Conservation (phyloP, 495 filamentous ascomycete genomes). For the Neurospora sp. region DNA sequence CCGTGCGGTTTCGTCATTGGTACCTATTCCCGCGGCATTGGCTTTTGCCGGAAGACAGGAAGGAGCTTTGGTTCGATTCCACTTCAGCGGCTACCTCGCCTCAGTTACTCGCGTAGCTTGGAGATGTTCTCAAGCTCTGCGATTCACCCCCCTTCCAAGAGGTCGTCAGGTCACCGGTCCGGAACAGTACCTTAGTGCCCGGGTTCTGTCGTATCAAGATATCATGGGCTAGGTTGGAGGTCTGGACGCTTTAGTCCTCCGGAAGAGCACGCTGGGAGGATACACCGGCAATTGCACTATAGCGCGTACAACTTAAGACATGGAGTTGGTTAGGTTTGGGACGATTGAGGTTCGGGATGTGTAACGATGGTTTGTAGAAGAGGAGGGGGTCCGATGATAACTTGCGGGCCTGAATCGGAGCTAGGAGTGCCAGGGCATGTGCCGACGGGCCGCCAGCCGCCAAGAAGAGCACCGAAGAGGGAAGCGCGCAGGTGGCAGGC, state of each 20-base stretch:
- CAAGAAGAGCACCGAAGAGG: neutral
- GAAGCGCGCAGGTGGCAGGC: constrained; percentile 4
- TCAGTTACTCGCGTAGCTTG: neutral
- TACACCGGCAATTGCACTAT: constrained; percentile 23
- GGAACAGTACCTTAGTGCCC: neutral
- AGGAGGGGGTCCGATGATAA: constrained; percentile 3
- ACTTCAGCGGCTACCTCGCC: neutral
- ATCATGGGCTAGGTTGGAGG: neutral
- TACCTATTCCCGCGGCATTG: neutral
- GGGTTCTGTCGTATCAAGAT: neutral
- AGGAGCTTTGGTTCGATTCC: neutral
- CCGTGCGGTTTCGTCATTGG: neutral
- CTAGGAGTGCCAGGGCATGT: neutral
- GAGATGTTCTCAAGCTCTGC: neutral
- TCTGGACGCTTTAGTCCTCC: neutral
- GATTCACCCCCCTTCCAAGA: neutral
- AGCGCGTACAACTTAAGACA: constrained; percentile 13
- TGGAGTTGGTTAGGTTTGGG: constrained; percentile 9
- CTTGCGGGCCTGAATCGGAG: constrained; percentile 3
- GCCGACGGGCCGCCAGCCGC: neutral
- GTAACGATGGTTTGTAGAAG: constrained; percentile 10
- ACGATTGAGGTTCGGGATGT: constrained; percentile 17
- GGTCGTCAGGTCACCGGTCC: neutral
- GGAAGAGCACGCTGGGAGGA: constrained; percentile 5
- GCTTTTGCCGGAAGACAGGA: neutral